Evolutionary conservation across 2,329 filamentous ascomycete genomes (phyloP).

Genomic region (Rutstroemia sp.): DNA sequence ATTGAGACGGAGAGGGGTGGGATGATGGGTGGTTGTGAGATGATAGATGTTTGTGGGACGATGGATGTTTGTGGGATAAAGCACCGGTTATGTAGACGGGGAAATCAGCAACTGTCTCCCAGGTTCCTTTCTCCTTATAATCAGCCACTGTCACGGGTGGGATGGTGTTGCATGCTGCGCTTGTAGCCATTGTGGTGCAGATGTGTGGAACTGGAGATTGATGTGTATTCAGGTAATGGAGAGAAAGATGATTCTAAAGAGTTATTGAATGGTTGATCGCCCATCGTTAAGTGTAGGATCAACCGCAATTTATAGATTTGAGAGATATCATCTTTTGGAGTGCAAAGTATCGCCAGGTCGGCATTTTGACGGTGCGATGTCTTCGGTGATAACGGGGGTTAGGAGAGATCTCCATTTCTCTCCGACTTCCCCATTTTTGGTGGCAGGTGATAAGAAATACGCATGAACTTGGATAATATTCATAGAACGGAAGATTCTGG

Average conservation of each 20-base stretch:
- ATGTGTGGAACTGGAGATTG: neutral
- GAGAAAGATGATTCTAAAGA: too few species aligned
- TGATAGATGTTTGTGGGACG: neutral
- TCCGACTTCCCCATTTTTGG: too few species aligned
- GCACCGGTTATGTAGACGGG: slow-evolving; percentile 6
- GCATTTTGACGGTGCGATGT: neutral
- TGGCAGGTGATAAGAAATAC: too few species aligned
- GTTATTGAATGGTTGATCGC: neutral
- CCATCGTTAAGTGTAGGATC: too few species aligned
- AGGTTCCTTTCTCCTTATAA: slow-evolving; percentile 24
- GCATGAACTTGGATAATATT: too few species aligned
- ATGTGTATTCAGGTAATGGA: neutral
- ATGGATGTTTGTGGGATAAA: neutral
- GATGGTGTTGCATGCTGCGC: slow-evolving; percentile 23
- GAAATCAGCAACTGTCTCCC: slow-evolving; percentile 12
- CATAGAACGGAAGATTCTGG: too few species aligned
- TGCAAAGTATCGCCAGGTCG: neutral
- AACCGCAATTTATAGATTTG: neutral
- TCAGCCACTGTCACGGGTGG: slow-evolving; percentile 28
- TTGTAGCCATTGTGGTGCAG: slow-evolving; percentile 13
- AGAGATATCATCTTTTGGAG: neutral
- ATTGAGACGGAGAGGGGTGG: too few species aligned
- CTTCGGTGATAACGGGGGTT: neutral
- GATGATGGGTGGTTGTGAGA: too few species aligned
- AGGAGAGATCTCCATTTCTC: too few species aligned